These are phyloP conservation scores for Amanita thiersii DNA, from an alignment of 768 basidiomycete species.

Conservation along the genomic window DNA sequence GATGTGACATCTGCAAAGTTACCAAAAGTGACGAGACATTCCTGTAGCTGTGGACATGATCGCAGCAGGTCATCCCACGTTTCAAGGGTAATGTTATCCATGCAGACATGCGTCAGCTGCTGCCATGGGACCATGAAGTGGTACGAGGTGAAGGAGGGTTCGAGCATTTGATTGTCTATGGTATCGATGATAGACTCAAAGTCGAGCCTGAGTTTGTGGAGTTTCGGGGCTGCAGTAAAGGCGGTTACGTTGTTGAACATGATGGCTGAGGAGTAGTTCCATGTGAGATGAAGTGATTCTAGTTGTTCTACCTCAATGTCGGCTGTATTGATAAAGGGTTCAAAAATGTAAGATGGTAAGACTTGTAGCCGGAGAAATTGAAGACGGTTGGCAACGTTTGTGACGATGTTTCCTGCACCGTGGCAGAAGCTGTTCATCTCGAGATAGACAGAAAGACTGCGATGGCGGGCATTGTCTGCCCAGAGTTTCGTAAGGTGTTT, in stretches of 20 bases:
- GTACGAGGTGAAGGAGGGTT: slow-evolving; percentile 3
- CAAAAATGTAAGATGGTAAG: background rate
- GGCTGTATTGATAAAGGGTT: background rate
- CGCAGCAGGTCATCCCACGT: slow-evolving; percentile 5
- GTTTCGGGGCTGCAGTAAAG: background rate
- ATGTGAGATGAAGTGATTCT: background rate
- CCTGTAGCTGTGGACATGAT: slow-evolving; percentile 1
- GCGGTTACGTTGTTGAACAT: slow-evolving; percentile 1
- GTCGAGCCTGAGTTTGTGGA: background rate
- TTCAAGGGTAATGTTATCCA: slow-evolving; percentile 6
- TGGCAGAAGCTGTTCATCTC: background rate
- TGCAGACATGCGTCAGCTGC: slow-evolving; percentile 5
- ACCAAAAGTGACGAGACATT: slow-evolving; percentile 6
- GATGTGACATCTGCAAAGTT: slow-evolving; percentile 1
- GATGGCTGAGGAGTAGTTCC: slow-evolving; percentile 1
- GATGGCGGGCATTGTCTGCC: background rate
- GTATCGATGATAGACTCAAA: background rate
- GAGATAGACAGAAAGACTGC: slow-evolving; percentile 1
- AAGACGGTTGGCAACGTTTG: background rate
- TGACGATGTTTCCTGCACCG: background rate
- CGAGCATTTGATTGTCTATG: background rate
- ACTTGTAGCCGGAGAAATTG: slow-evolving; percentile 1
- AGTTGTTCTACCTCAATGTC: background rate
- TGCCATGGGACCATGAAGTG: slow-evolving; percentile 5
- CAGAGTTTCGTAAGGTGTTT: background rate